Evolutionary conservation across 257 asterid species (phyloP).

Genomic region (Ballota nigra): DNA sequence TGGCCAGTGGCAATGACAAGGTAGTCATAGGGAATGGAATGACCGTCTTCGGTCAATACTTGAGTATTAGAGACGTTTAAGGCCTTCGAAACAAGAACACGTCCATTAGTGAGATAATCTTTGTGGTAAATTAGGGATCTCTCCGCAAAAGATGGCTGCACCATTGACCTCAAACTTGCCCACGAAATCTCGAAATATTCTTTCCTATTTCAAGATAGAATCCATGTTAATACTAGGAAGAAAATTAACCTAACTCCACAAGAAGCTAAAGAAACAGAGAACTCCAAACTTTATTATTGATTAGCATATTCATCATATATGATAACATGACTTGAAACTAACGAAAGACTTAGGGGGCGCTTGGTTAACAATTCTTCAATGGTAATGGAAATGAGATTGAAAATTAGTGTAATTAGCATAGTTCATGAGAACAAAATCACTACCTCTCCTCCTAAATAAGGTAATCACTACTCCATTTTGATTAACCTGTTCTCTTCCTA

Average conservation of each 20-base stretch:
- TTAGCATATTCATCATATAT: not conserved
- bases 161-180: constrained; percentile 78
- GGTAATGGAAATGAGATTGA: too few species aligned
- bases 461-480: too few species aligned
- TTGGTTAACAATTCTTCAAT: too few species aligned
- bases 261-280: not conserved
- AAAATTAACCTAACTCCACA: not conserved
- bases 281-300: not conserved
- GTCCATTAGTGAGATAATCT: constrained; percentile 79
- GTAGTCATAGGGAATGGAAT: constrained; percentile 55
- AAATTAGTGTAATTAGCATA: too few species aligned
- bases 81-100: constrained; percentile 60
- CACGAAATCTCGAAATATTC: constrained; percentile 89
- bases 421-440: too few species aligned
- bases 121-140: constrained; percentile 74
- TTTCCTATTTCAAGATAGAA: constrained; percentile 45
- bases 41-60: constrained; percentile 66
- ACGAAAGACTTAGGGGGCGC: not conserved
- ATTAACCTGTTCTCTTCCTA: too few species aligned
- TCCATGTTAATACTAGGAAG: not conserved
- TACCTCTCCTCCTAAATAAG: too few species aligned
- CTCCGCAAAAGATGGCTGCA: constrained; percentile 73
- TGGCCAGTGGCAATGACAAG: constrained; percentile 91
- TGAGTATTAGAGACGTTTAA: constrained; percentile 51
- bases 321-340: too few species aligned